Percentiles rank a stretch among this genome's conserved stretches.
phyloP scores from a whole-genome alignment of 2,329 filamentous ascomycete species.

The Myriangium duriaei region DNA sequence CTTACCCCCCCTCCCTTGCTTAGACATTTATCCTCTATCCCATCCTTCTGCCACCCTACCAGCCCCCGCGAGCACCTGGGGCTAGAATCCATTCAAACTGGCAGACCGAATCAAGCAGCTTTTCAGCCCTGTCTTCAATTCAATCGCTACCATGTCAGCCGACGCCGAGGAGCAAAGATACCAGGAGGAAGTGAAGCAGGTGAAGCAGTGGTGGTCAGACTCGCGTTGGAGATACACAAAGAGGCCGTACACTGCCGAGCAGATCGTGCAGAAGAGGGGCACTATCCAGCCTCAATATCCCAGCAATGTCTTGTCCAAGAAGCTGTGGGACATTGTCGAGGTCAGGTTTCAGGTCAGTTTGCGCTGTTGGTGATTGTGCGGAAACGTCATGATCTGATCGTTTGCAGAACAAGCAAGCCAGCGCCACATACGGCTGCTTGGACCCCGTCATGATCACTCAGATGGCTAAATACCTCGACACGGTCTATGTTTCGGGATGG shows the following conservation, averaged over 20 bases:
- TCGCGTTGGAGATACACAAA: slow-evolving; percentile 87
- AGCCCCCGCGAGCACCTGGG: not conserved
- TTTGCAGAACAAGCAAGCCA: slow-evolving; percentile 62
- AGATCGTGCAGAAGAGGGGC: slow-evolving; percentile 91
- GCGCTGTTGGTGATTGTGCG: not conserved
- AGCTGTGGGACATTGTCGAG: slow-evolving; percentile 87
- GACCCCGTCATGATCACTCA: slow-evolving; percentile 98
- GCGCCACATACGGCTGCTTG: slow-evolving; percentile 92
- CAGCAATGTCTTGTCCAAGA: slow-evolving; percentile 80
- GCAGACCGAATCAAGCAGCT: slow-evolving; percentile 24
- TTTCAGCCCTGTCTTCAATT: slow-evolving; percentile 11
- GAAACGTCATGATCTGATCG: slow-evolving; percentile 9
- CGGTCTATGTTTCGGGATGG: slow-evolving; percentile 97
- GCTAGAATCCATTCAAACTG: slow-evolving; percentile 15
- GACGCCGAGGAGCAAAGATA: slow-evolving; percentile 64
- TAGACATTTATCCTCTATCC: slow-evolving; percentile 1
- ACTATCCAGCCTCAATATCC: slow-evolving; percentile 84
- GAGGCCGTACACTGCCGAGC: slow-evolving; percentile 86
- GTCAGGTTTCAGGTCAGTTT: slow-evolving; percentile 61
- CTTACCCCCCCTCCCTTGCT: slow-evolving; percentile 4
- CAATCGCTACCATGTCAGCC: slow-evolving; percentile 9
- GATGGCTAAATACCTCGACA: slow-evolving; percentile 98
- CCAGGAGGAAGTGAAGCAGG: slow-evolving; percentile 68
- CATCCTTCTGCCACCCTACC: slow-evolving; percentile 2
- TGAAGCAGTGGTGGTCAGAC: slow-evolving; percentile 91